These are phyloP conservation scores for Udeniomyces megalosporus DNA, from an alignment of 768 basidiomycete species.

Conservation along the genomic window DNA sequence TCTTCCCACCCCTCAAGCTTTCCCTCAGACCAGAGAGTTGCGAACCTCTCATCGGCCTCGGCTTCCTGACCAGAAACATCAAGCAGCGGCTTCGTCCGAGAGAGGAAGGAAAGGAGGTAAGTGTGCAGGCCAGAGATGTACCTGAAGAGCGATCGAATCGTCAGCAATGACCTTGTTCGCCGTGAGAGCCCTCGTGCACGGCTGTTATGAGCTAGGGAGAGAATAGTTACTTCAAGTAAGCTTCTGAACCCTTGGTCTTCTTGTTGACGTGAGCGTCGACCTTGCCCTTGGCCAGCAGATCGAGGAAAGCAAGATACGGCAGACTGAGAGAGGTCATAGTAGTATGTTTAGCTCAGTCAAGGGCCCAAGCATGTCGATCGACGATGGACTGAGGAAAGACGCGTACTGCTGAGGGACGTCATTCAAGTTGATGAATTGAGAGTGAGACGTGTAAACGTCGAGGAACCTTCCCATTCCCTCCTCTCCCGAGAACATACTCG, in stretches of 20 bases:
- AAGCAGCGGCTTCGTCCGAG: slow-evolving; percentile 64
- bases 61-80: slow-evolving; percentile 55
- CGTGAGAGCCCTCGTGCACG: too few species aligned
- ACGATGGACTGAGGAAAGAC: too few species aligned
- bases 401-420: slow-evolving; percentile 38
- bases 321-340: slow-evolving; percentile 36
- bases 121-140: slow-evolving; percentile 69
- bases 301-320: slow-evolving; percentile 85
- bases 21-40: slow-evolving; percentile 58
- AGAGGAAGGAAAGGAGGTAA: slow-evolving; percentile 74
- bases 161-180: too few species aligned
- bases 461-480: slow-evolving; percentile 89
- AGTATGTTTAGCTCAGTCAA: too few species aligned
- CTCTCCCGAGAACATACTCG: slow-evolving; percentile 76
- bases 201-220: not conserved
- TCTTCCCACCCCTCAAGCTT: slow-evolving; percentile 61
- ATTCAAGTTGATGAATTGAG: slow-evolving; percentile 76
- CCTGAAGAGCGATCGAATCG: too few species aligned
- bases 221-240: slow-evolving; percentile 22
- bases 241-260: slow-evolving; percentile 25
- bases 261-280: slow-evolving; percentile 30
- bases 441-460: slow-evolving; percentile 77
- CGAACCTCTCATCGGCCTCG: slow-evolving; percentile 53
- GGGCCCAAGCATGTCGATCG: too few species aligned
- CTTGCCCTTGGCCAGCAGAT: slow-evolving; percentile 55